Percentiles rank a stretch among this genome's conserved stretches.
These are phyloP conservation scores for Paraphoma sp. DNA, from an alignment of 2,329 filamentous ascomycete species.

Conservation along the genomic window DNA sequence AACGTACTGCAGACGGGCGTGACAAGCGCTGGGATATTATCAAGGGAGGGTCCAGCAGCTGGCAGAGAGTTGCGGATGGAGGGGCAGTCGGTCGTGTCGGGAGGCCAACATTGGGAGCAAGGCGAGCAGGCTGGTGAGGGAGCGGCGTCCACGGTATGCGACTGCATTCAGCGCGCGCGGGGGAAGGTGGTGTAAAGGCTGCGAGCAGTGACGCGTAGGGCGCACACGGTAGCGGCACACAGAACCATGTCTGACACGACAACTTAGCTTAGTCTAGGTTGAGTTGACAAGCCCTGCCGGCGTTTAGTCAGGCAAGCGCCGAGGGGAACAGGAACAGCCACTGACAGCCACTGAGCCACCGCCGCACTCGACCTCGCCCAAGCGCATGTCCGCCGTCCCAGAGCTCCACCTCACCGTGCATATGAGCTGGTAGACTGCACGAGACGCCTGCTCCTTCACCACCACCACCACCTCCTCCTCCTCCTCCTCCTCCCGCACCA, in stretches of 20 bases:
- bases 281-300: slow-evolving; percentile 1
- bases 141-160: neutral
- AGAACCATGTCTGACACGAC: neutral
- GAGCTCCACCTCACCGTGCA: slow-evolving; percentile 17
- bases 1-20: no score
- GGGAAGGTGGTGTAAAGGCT: neutral
- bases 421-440: neutral
- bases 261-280: neutral
- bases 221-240: neutral
- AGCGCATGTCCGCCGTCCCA: neutral
- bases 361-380: slow-evolving; percentile 1
- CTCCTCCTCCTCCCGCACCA: neutral
- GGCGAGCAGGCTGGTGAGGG: neutral
- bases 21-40: neutral
- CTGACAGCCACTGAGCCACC: slow-evolving; percentile 11
- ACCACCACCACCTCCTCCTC: neutral
- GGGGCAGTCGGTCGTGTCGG: slow-evolving; percentile 1
- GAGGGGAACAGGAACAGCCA: slow-evolving; percentile 13
- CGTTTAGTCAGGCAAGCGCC: slow-evolving; percentile 19
- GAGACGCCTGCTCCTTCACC: neutral
- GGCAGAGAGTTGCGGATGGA: slow-evolving; percentile 1
- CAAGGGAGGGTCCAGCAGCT: neutral
- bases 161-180: neutral
- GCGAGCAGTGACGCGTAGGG: slow-evolving; percentile 4
- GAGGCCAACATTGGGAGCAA: slow-evolving; percentile 4